Percentiles rank a stretch among this genome's conserved stretches.
Conservation (phyloP, 768 basidiomycete genomes). For the Polyporus arcularius region DNA sequence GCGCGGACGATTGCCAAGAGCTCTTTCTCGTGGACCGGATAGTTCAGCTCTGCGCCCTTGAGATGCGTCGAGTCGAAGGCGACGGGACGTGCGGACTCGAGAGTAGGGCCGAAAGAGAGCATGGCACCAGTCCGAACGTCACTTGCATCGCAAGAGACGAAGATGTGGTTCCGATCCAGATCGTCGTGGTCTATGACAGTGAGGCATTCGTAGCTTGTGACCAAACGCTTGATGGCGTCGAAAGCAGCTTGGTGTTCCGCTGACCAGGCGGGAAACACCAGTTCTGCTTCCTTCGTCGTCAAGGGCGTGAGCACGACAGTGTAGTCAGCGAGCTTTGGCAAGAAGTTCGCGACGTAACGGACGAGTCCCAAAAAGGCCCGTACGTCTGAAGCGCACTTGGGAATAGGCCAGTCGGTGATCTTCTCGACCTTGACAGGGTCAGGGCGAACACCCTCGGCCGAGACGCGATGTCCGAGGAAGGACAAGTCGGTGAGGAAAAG, state of each 20-base stretch:
- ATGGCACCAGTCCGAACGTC: constrained; percentile 33
- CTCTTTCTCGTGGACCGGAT: constrained; percentile 36
- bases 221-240: constrained; percentile 35
- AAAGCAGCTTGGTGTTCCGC: constrained; percentile 35
- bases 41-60: constrained; percentile 36
- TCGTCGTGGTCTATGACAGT: constrained; percentile 35
- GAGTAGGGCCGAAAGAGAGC: constrained; percentile 33
- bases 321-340: constrained; percentile 21
- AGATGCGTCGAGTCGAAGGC: constrained; percentile 30
- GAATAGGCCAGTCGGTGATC: constrained; percentile 35
- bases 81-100: constrained; percentile 34
- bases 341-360: constrained; percentile 22
- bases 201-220: constrained; percentile 27
- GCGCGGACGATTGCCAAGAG: constrained; percentile 38
- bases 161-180: constrained; percentile 33
- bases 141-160: constrained; percentile 36
- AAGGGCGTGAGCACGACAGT: constrained; percentile 22
- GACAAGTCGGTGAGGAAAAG: constrained; percentile 29
- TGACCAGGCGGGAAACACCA: constrained; percentile 28
- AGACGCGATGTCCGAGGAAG: constrained; percentile 38
- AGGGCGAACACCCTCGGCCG: constrained; percentile 29
- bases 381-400: constrained; percentile 21
- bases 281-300: constrained; percentile 28
- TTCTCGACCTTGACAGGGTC: constrained; percentile 30
- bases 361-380: constrained; percentile 23